These are phyloP conservation scores for Acmispon strigosus DNA, from an alignment of 306 rosid species.

Conservation along the genomic window DNA sequence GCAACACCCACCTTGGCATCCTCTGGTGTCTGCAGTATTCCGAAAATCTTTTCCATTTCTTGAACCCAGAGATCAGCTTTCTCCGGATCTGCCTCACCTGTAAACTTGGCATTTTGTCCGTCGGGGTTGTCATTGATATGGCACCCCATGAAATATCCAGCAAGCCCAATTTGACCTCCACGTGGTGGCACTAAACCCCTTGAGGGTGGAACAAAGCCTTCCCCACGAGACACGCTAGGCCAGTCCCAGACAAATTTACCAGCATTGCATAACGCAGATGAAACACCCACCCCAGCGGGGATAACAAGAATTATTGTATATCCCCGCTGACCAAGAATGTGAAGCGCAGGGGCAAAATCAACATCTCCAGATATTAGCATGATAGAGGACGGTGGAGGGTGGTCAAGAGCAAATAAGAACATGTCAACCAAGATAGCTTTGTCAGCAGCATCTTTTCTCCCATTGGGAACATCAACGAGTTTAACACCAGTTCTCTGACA, in stretches of 20 bases:
- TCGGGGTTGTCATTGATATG: slow-evolving; percentile 48
- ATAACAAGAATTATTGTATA: slow-evolving; percentile 88
- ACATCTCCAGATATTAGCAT: slow-evolving; percentile 96
- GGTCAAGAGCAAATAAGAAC: slow-evolving; percentile 98
- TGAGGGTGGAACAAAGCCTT: slow-evolving; percentile 70
- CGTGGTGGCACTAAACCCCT: slow-evolving; percentile 50
- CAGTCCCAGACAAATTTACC: slow-evolving; percentile 99
- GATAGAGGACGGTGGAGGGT: slow-evolving; percentile 91
- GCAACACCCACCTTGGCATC: no score
- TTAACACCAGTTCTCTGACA: slow-evolving; percentile 98
- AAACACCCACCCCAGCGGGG: slow-evolving; percentile 85
- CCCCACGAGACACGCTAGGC: slow-evolving; percentile 93
- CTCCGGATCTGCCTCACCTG: no score
- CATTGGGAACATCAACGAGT: slow-evolving; percentile 92
- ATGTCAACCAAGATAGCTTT: slow-evolving; percentile 97
- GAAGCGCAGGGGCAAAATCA: slow-evolving; percentile 94
- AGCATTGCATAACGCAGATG: slow-evolving; percentile 91
- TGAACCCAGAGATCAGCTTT: no score
- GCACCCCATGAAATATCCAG: slow-evolving; percentile 66
- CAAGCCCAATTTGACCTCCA: slow-evolving; percentile 41
- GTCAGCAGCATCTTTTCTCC: slow-evolving; percentile 98
- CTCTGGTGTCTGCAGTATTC: no score
- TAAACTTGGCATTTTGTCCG: slow-evolving; percentile 38
- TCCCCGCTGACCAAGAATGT: slow-evolving; percentile 95
- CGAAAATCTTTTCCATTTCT: no score